phyloP scores from a whole-genome alignment of 2,329 filamentous ascomycete species.

The Lasiodiplodia sp. region DNA sequence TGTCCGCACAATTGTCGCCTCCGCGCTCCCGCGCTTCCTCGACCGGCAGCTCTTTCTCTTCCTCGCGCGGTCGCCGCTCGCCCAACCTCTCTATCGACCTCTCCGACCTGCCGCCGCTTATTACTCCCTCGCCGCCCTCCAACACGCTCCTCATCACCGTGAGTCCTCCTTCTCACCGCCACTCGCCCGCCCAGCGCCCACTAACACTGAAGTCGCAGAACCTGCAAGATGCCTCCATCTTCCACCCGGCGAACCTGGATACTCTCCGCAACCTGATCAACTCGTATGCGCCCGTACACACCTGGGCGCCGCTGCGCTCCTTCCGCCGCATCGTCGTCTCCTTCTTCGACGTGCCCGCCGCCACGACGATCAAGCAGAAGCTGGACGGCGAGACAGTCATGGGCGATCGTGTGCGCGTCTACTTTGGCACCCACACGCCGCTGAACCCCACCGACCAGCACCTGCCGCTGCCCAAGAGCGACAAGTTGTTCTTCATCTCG shows the following conservation, averaged over 20 bases:
- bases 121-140: slow-evolving; percentile 75
- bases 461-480: slow-evolving; percentile 58
- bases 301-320: slow-evolving; percentile 81
- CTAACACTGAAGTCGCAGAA: slow-evolving; percentile 54
- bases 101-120: slow-evolving; percentile 72
- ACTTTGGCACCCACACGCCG: slow-evolving; percentile 49
- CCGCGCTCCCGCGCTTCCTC: slow-evolving; percentile 26
- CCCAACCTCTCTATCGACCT: slow-evolving; percentile 73
- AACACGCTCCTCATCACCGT: slow-evolving; percentile 84
- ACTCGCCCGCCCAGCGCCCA: slow-evolving; percentile 23
- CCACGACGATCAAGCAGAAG: slow-evolving; percentile 72
- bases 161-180: slow-evolving; percentile 33
- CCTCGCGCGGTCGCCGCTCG: slow-evolving; percentile 45
- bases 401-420: slow-evolving; percentile 60
- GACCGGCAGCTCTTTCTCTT: slow-evolving; percentile 35
- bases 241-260: slow-evolving; percentile 75
- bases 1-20: slow-evolving; percentile 33
- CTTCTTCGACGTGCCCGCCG: slow-evolving; percentile 74
- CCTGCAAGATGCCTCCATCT: slow-evolving; percentile 75
- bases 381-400: slow-evolving; percentile 79
- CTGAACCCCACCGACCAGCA: slow-evolving; percentile 49
- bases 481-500: slow-evolving; percentile 71
- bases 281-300: slow-evolving; percentile 74
- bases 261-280: slow-evolving; percentile 75
- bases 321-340: slow-evolving; percentile 83